These are phyloP conservation scores for Plantago ovata DNA, from an alignment of 257 asterid genomes.

Conservation along the genomic window DNA sequence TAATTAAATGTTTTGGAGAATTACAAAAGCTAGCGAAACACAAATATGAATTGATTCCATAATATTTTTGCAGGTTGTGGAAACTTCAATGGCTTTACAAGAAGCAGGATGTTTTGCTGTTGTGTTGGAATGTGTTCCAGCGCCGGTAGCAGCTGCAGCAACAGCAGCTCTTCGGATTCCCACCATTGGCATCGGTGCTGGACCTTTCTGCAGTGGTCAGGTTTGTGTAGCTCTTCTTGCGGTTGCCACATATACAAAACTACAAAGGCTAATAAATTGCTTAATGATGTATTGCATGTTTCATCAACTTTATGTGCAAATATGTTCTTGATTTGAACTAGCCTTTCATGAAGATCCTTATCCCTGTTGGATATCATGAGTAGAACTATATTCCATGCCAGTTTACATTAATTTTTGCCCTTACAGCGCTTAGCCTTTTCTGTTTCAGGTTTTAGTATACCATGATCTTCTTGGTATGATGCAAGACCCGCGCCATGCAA, in stretches of 20 bases:
- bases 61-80: slow-evolving; percentile 55
- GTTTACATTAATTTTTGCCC: no score
- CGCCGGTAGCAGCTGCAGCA: slow-evolving; percentile 92
- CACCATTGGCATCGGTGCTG: slow-evolving; percentile 94
- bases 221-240: slow-evolving; percentile 35
- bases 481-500: slow-evolving; percentile 94
- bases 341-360: no score
- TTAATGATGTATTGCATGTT: no score
- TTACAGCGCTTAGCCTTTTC: no score
- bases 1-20: slow-evolving; percentile 14
- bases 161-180: slow-evolving; percentile 85
- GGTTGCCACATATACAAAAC: no score
- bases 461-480: slow-evolving; percentile 91
- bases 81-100: slow-evolving; percentile 82
- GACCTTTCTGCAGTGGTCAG: slow-evolving; percentile 91
- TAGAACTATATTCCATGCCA: no score
- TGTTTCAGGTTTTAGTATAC: slow-evolving; percentile 77
- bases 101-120: slow-evolving; percentile 89
- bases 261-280: no score
- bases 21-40: background rate
- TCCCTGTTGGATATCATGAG: no score
- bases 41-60: slow-evolving; percentile 1
- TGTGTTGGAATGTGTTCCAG: slow-evolving; percentile 86
- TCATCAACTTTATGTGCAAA: no score
- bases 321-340: no score